These are phyloP conservation scores for Tetracladium setigerum DNA, from an alignment of 495 filamentous ascomycete species.

Conservation along the genomic window DNA sequence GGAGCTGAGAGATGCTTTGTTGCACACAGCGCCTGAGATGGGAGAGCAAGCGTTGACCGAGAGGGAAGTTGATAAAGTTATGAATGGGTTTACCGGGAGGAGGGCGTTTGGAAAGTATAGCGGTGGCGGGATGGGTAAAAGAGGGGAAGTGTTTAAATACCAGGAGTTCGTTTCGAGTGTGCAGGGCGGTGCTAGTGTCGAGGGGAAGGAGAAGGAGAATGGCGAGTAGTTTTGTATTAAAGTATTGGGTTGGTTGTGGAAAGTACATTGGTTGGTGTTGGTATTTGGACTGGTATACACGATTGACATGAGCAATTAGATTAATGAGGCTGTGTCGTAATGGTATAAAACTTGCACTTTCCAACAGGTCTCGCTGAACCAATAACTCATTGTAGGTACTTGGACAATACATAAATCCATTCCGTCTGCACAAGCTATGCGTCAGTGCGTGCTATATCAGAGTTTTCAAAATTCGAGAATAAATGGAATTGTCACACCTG, in stretches of 20 bases:
- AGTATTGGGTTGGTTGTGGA: background rate
- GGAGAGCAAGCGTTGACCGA: conserved; percentile 62
- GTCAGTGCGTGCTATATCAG: no score
- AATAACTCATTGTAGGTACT: no score
- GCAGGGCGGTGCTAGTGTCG: conserved; percentile 27
- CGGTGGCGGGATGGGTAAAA: conserved; percentile 31
- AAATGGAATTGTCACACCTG: no score
- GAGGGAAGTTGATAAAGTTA: conserved; percentile 71
- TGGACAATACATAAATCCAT: no score
- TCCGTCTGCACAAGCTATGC: no score
- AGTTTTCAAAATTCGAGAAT: no score
- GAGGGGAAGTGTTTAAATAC: conserved; percentile 72
- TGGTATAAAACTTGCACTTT: no score
- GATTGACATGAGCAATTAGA: conserved; percentile 3
- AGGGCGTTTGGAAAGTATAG: conserved; percentile 58
- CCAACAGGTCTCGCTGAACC: no score
- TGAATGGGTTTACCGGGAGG: conserved; percentile 77
- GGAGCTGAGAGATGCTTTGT: conserved; percentile 74
- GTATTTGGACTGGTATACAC: background rate
- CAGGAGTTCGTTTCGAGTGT: conserved; percentile 67
- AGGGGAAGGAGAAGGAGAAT: conserved; percentile 10
- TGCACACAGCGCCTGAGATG: conserved; percentile 71
- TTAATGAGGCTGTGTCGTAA: no score
- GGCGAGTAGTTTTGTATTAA: background rate
- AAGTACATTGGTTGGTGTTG: no score